Evolutionary conservation across 2,329 filamentous ascomycete genomes (phyloP).

Genomic region (Cladophialophora immunda): DNA sequence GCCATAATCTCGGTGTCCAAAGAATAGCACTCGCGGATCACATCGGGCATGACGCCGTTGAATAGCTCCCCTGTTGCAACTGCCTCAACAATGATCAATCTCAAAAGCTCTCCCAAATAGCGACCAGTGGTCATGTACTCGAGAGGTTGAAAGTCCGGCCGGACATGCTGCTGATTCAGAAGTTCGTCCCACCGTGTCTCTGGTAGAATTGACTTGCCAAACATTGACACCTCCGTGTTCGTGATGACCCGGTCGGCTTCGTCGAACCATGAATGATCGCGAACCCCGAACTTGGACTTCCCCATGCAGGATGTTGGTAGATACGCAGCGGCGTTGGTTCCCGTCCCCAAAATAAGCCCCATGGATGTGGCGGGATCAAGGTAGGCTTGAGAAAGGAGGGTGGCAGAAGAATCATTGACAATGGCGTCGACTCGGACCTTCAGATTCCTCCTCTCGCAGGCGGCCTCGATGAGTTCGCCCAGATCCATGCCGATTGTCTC

Average conservation of each 20-base stretch:
- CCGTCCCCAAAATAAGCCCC: constrained; percentile 71
- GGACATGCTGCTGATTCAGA: constrained; percentile 64
- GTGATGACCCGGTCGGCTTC: constrained; percentile 68
- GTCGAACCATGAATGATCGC: constrained; percentile 64
- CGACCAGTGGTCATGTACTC: constrained; percentile 71
- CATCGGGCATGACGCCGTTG: constrained; percentile 63
- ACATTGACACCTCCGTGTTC: constrained; percentile 74
- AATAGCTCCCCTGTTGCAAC: constrained; percentile 65
- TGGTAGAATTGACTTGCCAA: constrained; percentile 64
- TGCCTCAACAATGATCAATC: constrained; percentile 68
- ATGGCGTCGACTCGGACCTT: constrained; percentile 69
- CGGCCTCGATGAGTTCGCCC: constrained; percentile 65
- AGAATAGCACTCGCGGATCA: constrained; percentile 64
- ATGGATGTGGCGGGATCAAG: constrained; percentile 67
- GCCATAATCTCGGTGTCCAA: constrained; percentile 68
- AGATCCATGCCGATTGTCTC: constrained; percentile 68
- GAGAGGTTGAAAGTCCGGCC: constrained; percentile 71
- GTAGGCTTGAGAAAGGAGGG: constrained; percentile 69
- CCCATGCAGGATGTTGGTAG: constrained; percentile 65
- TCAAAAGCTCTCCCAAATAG: constrained; percentile 70
- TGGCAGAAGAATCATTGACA: constrained; percentile 70
- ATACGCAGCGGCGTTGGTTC: constrained; percentile 71
- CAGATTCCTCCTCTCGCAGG: constrained; percentile 63
- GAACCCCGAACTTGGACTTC: constrained; percentile 63
- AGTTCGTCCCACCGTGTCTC: constrained; percentile 69